Base-by-base conservation (phyloP, 2,329 filamentous ascomycete genomes). In the Arthrobotrys sinensis region DNA sequence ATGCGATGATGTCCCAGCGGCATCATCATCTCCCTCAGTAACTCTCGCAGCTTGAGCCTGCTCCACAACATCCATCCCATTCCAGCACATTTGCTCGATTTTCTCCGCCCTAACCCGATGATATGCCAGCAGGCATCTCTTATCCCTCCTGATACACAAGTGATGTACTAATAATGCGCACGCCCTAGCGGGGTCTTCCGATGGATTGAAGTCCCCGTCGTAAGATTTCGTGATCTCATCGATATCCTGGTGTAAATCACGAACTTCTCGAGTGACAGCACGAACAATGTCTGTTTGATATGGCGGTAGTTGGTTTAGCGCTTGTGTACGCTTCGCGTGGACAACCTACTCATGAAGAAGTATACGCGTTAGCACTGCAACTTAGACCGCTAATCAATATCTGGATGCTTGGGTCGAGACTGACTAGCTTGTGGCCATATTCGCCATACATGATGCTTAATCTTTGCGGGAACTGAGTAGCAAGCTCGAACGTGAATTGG, bases 261-360 rank as follows among this genome's bases (percentile, higher is more conserved):
- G 92, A 21, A 97, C 94, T 87, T 99, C 96, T 82, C 94, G 91
- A 1, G 93, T 92, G 60, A 97, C 92, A 19, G 90, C 89, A 72
- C 94, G 94, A 68, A 98, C 93, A 52, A 96, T 89, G 83, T 98
- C 96, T 32, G 94, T 91, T 85, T 97, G 94, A 84, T 98, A 98
- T 2, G 94, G 91, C 0, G 96, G 96, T 1, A 99, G 89, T 83
- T 96, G 90, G 36, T 91, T 86, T 70, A 99, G 89, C 80, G 93
- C 92, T 85, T 96, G 93, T 16, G 93, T 97, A 83, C 96, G 90
- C 88, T 98, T 98, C 84, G 96, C 96, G 87, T 98, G 93, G 87
- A 95, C 92, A 82, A 96, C 94, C 93, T 97, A 80, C 48, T 28
- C 62, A 19, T 36, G 24, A 50, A 28, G 60, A n/a, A 38, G 38